phyloP scores from a whole-genome alignment of 768 basidiomycete species.

The Leccinum subgranulosum region DNA sequence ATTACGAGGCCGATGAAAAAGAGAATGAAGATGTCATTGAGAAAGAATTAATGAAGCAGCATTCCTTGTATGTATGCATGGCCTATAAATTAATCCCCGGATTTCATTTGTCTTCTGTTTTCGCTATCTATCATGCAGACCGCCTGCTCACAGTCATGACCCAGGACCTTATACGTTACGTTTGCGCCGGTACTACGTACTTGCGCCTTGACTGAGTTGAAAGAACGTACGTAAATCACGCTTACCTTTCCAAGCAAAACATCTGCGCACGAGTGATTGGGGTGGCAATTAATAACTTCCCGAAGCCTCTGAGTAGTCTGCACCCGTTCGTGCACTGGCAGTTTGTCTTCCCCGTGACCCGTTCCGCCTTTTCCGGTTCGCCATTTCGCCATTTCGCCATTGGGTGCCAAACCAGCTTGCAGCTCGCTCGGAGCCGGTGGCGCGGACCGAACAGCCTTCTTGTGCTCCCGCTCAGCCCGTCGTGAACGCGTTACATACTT shows the following conservation, averaged over 20 bases:
- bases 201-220: too few species aligned
- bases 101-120: neutral
- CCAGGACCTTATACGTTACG: too few species aligned
- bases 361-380: neutral
- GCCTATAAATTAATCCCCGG: neutral
- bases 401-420: neutral
- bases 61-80: neutral
- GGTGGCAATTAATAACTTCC: too few species aligned
- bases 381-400: neutral
- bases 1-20: neutral
- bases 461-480: neutral
- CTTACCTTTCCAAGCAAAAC: too few species aligned
- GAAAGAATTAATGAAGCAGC: neutral
- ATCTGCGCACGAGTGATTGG: too few species aligned
- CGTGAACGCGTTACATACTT: neutral
- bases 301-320: too few species aligned
- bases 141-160: neutral
- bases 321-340: neutral
- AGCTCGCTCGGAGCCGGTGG: neutral
- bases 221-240: too few species aligned
- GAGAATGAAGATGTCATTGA: neutral
- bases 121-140: neutral
- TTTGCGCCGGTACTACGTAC: too few species aligned
- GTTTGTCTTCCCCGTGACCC: neutral
- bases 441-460: neutral